These are phyloP conservation scores for Xylaria sp. DNA, from an alignment of 2,329 filamentous ascomycete species.

Conservation along the genomic window DNA sequence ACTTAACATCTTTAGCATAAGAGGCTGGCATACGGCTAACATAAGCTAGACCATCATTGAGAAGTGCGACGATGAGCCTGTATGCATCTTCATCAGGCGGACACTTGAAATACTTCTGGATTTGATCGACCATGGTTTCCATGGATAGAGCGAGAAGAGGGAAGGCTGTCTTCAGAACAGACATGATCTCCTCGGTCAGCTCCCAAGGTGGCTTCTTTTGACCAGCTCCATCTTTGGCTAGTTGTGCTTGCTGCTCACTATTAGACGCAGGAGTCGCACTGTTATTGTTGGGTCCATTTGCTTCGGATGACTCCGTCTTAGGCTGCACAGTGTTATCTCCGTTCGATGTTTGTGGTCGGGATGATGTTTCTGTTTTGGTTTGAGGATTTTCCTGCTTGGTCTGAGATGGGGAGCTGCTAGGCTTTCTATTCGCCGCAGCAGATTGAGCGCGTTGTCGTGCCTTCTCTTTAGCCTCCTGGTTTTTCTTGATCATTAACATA, in stretches of 20 bases:
- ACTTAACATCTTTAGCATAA: conserved; percentile 90
- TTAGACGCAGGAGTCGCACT: conserved; percentile 39
- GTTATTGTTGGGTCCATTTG: conserved; percentile 41
- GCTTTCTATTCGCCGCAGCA: conserved; percentile 56
- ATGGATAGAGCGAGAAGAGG: conserved; percentile 94
- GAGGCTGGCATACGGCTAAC: conserved; percentile 87
- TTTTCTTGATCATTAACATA: conserved; percentile 90
- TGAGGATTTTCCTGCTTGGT: conserved; percentile 65
- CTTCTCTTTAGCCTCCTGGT: conserved; percentile 79
- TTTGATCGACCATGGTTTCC: conserved; percentile 99
- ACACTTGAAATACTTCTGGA: conserved; percentile 99
- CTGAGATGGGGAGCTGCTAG: conserved; percentile 59
- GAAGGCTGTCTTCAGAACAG: conserved; percentile 95
- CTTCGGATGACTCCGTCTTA: conserved; percentile 59
- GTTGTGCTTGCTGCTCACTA: conserved; percentile 43
- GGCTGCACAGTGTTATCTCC: conserved; percentile 55
- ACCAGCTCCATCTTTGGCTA: conserved; percentile 46
- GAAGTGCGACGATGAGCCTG: conserved; percentile 92
- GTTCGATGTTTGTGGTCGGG: conserved; percentile 63
- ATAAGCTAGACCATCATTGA: conserved; percentile 95
- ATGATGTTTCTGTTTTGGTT: conserved; percentile 52
- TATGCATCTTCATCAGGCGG: conserved; percentile 98
- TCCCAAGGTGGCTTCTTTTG: conserved; percentile 91
- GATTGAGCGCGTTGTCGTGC: conserved; percentile 62
- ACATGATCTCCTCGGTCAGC: conserved; percentile 94